Evolutionary conservation across 768 basidiomycete species (phyloP).

Genomic region (Lyophyllum decastes): DNA sequence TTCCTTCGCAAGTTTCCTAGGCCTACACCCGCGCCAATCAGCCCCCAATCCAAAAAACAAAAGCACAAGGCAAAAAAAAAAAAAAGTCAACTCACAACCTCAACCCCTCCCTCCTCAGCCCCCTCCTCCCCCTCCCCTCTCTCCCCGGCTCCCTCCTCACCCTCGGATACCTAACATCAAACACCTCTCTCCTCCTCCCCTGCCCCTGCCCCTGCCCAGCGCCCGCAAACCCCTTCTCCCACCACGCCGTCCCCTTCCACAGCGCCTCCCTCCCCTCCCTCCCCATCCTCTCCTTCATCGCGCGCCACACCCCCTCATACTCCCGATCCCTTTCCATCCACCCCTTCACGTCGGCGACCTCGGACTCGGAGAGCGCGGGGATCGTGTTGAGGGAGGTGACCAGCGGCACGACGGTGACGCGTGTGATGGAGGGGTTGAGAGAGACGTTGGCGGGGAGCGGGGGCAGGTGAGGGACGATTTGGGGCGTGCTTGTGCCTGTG

Average conservation of each 20-base stretch:
- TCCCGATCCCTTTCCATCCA: constrained; percentile 54
- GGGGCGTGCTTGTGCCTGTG: not conserved
- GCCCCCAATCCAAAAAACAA: not conserved
- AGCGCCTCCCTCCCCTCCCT: not conserved
- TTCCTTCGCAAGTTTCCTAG: constrained; percentile 55
- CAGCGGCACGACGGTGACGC: constrained; percentile 63
- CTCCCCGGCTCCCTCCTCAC: constrained; percentile 19
- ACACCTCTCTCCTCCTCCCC: constrained; percentile 40
- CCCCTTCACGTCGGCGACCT: constrained; percentile 52
- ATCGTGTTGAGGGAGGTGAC: constrained; percentile 52
- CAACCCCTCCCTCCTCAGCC: constrained; percentile 23
- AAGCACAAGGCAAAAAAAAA: constrained; percentile 11
- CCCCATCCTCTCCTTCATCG: constrained; percentile 36
- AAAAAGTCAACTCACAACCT: constrained; percentile 56
- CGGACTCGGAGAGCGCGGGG: constrained; percentile 49
- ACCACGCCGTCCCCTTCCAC: constrained; percentile 56
- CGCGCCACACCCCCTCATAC: constrained; percentile 29
- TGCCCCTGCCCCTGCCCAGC: constrained; percentile 40
- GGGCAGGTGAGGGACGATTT: constrained; percentile 23
- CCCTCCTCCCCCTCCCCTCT: constrained; percentile 37
- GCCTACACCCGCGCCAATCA: constrained; percentile 37
- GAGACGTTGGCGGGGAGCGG: constrained; percentile 43
- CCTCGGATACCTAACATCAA: constrained; percentile 41
- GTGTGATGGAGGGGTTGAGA: constrained; percentile 59
- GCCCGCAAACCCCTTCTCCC: constrained; percentile 44